Evolutionary conservation across 345 rosid species (phyloP), one percentile per base, ranked within the genome.

Genomic region (Brassica rapa): DNA sequence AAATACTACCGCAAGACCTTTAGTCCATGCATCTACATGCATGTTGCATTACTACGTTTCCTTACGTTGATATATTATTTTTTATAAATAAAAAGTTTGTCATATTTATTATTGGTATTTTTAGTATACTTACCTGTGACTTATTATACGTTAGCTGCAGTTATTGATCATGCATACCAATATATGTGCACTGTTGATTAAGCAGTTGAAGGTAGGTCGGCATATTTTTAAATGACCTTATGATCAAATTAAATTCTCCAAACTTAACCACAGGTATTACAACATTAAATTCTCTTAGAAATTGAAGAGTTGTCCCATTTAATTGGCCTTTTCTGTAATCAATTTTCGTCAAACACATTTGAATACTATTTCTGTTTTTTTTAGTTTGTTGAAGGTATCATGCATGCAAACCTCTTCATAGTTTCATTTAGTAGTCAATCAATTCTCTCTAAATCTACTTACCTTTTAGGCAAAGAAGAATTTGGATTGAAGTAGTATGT

Each of bases 201-300:
- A 60, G 70, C 39, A 24, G 14, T 30, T 66, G 21, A 79, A 79
- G 74, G 51, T 73, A 25, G 78, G 78, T 79, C 74, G 73, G 56
- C 66, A 62, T 41, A 53, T 32, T 49, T 63, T 62, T 80, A 6
- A 70, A 29, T 30, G 79, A 39, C 55, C 30, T 53, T 62, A 41
- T 35, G 4, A 37, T 14, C 14, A 8, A 39, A 56, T 65, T 56
- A 56, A 55, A 56, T 30, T 56, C 59, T 9, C 2, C 5, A 4
- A 10, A 71, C 21, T 62, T 62, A 51, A 51, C 64, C 30, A 24
- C 14, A 59, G 9, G 12, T 14, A n/a, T 57, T 10, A 9, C 5
- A 32, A 66, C 71, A 77, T 63, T 63, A 53, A 77, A 16, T 24
- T 51, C 41, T 68, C 46, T 43, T 2, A 16, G 14, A 16, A 12